Percentiles rank a stretch among this genome's conserved stretches.
These are phyloP conservation scores for Groenewaldozyma auringiensis DNA, from an alignment of 1,139 yeast genomes.

Conservation along the genomic window DNA sequence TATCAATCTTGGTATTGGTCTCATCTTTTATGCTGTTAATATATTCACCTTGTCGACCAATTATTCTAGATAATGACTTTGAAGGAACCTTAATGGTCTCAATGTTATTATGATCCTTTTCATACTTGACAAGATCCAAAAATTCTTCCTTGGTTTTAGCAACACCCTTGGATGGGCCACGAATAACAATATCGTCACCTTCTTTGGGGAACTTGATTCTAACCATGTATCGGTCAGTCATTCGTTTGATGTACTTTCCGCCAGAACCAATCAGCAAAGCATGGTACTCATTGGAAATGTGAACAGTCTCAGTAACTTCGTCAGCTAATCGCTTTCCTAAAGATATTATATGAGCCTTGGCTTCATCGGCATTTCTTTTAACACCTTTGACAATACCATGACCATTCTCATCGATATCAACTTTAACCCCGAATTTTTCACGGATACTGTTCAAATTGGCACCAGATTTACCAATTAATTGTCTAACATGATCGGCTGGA, in stretches of 20 bases:
- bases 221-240: conserved; percentile 85
- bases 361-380: conserved; percentile 70
- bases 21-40: conserved; percentile 79
- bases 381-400: conserved; percentile 64
- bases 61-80: conserved; percentile 69
- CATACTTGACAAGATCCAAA: conserved; percentile 75
- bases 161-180: conserved; percentile 91
- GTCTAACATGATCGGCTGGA: conserved; percentile 61
- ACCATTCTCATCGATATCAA: conserved; percentile 61
- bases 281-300: conserved; percentile 72
- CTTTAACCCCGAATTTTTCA: conserved; percentile 70
- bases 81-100: conserved; percentile 58
- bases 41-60: conserved; percentile 82
- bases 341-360: conserved; percentile 50
- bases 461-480: conserved; percentile 89
- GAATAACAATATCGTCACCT: conserved; percentile 62
- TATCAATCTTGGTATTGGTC: conserved; percentile 67
- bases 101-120: conserved; percentile 75
- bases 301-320: conserved; percentile 56
- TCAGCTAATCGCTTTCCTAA: conserved; percentile 78
- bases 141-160: conserved; percentile 81
- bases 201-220: conserved; percentile 62
- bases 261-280: conserved; percentile 77
- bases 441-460: conserved; percentile 58
- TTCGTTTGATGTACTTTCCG: conserved; percentile 74